phyloP scores from a whole-genome alignment of 768 basidiomycete species.

The Saitozyma sp. region DNA sequence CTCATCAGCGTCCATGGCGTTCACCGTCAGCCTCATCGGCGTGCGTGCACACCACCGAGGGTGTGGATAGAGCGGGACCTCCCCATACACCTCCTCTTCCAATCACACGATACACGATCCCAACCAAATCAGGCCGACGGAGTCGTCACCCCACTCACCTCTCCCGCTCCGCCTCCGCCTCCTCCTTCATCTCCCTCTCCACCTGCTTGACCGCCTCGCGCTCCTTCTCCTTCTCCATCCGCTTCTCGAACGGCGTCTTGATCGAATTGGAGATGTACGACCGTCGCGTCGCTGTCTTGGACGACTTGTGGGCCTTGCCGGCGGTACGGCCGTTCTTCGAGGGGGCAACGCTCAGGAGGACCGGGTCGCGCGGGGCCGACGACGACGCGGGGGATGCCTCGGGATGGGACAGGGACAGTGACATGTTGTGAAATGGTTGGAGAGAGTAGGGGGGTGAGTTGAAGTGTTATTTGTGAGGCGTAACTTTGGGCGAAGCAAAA shows the following conservation, averaged over 20 bases:
- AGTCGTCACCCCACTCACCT: slow-evolving; percentile 26
- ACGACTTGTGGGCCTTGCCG: slow-evolving; percentile 40
- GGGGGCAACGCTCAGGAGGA: slow-evolving; percentile 22
- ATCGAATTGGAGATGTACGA: slow-evolving; percentile 38
- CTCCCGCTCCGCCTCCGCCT: slow-evolving; percentile 38
- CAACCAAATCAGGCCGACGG: not conserved
- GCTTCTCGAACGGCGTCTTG: slow-evolving; percentile 40
- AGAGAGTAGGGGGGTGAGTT: no score
- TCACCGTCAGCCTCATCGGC: not conserved
- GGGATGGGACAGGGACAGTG: no score
- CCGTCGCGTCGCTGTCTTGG: slow-evolving; percentile 34
- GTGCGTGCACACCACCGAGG: no score
- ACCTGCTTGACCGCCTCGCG: slow-evolving; percentile 39
- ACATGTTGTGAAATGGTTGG: no score
- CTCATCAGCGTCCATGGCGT: not conserved
- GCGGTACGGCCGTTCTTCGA: slow-evolving; percentile 32
- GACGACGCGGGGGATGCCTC: no score
- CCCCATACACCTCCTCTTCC: no score
- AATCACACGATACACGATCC: no score
- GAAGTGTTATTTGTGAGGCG: no score
- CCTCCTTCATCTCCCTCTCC: slow-evolving; percentile 50
- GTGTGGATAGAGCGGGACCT: no score
- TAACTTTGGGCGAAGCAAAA: no score
- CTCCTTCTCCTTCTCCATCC: slow-evolving; percentile 35
- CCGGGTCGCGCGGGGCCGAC: not conserved